Evolutionary conservation across 805 yeast species (phyloP).

Genomic region (Danielozyma ontarioensis): DNA sequence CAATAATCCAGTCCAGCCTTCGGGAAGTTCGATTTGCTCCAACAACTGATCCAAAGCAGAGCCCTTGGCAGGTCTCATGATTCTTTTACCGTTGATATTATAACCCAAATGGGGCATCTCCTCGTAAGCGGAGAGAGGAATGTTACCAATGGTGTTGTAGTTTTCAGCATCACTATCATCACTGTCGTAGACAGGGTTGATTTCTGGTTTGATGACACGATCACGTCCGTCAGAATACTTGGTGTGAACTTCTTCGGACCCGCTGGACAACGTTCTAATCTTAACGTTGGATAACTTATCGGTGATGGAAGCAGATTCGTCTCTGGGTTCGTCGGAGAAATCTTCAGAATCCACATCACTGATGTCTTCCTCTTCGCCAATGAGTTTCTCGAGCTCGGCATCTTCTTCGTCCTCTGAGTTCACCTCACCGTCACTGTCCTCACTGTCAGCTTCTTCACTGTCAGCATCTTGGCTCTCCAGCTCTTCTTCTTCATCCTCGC

Average conservation of each 20-base stretch:
- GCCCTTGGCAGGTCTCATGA: conserved; percentile 98
- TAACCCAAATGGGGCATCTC: conserved; percentile 97
- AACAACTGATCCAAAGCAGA: conserved; percentile 87
- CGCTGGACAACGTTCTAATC: conserved; percentile 45
- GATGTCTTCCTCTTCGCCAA: conserved; percentile 51
- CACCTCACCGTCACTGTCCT: no score
- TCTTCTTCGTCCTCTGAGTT: conserved; percentile 8
- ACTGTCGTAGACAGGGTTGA: conserved; percentile 89
- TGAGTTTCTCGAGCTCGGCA: conserved; percentile 50
- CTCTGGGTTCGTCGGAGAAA: conserved; percentile 50
- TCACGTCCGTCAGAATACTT: conserved; percentile 73
- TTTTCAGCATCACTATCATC: conserved; percentile 87
- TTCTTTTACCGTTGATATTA: conserved; percentile 94
- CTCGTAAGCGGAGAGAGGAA: conserved; percentile 90
- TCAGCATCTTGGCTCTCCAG: neutral
- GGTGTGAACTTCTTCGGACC: conserved; percentile 33
- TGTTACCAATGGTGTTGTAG: conserved; percentile 85
- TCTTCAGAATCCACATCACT: conserved; percentile 40
- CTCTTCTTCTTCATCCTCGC: conserved; percentile 24
- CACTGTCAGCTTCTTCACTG: neutral
- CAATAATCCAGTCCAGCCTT: conserved; percentile 96
- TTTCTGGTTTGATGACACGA: conserved; percentile 81
- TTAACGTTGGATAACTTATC: conserved; percentile 52
- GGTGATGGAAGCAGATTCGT: conserved; percentile 39
- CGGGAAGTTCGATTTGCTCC: conserved; percentile 90